These are phyloP conservation scores for Pseudoneurospora amorphoporcata DNA, from an alignment of 495 filamentous ascomycete species.

Conservation along the genomic window DNA sequence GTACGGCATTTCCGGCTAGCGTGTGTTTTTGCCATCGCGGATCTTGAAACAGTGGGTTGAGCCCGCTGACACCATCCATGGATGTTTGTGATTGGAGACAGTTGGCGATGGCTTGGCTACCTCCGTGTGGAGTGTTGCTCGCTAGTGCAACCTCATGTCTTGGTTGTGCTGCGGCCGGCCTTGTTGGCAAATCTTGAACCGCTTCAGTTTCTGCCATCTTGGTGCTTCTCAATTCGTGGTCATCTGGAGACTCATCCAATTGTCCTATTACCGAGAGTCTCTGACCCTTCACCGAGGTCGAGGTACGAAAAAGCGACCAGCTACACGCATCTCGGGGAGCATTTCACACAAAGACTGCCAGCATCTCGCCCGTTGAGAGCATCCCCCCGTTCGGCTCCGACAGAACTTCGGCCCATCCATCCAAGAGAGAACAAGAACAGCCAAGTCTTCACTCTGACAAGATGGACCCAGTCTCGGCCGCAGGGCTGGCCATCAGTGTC, in stretches of 20 bases:
- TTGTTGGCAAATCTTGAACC: neutral
- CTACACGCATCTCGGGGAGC: neutral
- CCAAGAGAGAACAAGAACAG: neutral
- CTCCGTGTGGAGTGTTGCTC: neutral
- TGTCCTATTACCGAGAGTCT: neutral
- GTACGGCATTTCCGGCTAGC: neutral
- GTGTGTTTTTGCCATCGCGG: neutral
- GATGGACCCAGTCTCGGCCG: constrained; percentile 32
- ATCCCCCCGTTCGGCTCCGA: neutral
- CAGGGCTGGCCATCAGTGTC: constrained; percentile 32
- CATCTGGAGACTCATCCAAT: neutral
- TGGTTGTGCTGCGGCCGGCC: neutral
- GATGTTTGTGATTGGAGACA: neutral
- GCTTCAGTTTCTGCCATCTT: neutral
- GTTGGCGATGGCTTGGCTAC: neutral
- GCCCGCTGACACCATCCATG: neutral
- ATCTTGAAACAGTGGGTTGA: neutral
- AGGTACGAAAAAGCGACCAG: neutral
- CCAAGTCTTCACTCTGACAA: neutral
- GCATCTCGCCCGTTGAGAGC: neutral
- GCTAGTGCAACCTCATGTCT: neutral
- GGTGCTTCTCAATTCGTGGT: neutral
- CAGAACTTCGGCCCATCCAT: neutral
- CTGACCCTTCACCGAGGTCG: neutral
- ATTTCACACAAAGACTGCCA: neutral